Conservation (phyloP, 2,329 filamentous ascomycete species). For the Diaporthe sp. region DNA sequence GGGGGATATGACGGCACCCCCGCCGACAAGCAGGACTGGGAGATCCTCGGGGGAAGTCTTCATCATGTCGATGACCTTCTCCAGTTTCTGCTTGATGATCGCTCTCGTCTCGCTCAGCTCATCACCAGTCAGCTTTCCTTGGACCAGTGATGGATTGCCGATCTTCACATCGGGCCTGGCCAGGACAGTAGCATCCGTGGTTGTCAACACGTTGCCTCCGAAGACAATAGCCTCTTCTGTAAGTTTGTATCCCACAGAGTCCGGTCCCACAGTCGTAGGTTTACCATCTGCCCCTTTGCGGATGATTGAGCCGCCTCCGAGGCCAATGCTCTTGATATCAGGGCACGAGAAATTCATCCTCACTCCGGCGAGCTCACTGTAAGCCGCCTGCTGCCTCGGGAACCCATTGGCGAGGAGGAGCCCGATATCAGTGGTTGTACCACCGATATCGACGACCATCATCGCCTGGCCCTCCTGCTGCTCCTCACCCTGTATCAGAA, state of each 20-base stretch:
- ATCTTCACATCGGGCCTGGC: slow-evolving; percentile 52
- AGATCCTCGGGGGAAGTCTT: slow-evolving; percentile 73
- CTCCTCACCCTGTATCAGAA: slow-evolving; percentile 60
- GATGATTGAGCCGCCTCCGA: slow-evolving; percentile 63
- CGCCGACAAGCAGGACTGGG: slow-evolving; percentile 73
- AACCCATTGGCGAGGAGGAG: slow-evolving; percentile 72
- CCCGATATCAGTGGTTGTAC: slow-evolving; percentile 76
- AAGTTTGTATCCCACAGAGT: slow-evolving; percentile 64
- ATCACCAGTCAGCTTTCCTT: slow-evolving; percentile 47
- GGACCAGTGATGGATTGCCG: slow-evolving; percentile 56
- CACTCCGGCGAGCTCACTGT: slow-evolving; percentile 73
- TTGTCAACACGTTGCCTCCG: slow-evolving; percentile 65
- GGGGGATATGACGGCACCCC: slow-evolving; percentile 71
- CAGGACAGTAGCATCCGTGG: slow-evolving; percentile 67
- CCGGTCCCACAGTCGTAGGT: slow-evolving; percentile 60
- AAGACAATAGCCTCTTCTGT: slow-evolving; percentile 61
- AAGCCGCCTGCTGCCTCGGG: slow-evolving; percentile 73
- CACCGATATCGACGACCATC: slow-evolving; percentile 77
- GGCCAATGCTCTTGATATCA: slow-evolving; percentile 71
- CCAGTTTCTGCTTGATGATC: slow-evolving; percentile 64
- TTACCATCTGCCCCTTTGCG: slow-evolving; percentile 44
- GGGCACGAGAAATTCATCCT: slow-evolving; percentile 72
- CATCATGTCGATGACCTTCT: slow-evolving; percentile 71
- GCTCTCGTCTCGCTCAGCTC: slow-evolving; percentile 55
- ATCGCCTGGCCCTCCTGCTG: slow-evolving; percentile 51